A percentile compares a stretch with the other conserved stretches of the same genome.
These are phyloP conservation scores for Oxyria digyna DNA, from an alignment of 148 eudicot species.

Conservation along the genomic window DNA sequence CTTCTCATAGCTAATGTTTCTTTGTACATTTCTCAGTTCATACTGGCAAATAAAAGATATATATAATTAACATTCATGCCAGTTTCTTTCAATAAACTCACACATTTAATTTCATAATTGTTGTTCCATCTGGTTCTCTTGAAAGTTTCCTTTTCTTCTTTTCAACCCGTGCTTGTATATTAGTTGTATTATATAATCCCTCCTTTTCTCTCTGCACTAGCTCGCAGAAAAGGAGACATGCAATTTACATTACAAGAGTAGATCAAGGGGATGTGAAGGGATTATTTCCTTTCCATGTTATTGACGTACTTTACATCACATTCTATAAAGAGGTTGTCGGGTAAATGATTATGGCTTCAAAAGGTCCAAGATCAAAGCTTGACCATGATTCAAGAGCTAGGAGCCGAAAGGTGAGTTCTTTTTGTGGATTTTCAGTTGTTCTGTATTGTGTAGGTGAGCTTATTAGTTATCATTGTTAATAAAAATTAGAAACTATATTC, in stretches of 20 bases:
- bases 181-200: background rate
- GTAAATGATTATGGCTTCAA: constrained; percentile 67
- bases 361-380: constrained; percentile 89
- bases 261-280: background rate
- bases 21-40: too few relatives aligned
- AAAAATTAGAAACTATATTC: background rate
- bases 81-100: background rate
- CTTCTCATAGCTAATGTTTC: too few relatives aligned
- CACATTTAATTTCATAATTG: background rate
- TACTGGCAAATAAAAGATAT: background rate
- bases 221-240: background rate
- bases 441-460: background rate
- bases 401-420: constrained; percentile 65
- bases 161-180: background rate
- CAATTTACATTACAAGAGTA: background rate
- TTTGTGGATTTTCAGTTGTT: background rate
- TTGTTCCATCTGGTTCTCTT: background rate
- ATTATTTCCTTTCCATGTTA: background rate
- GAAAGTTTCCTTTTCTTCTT: background rate
- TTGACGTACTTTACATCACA: background rate
- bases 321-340: constrained; percentile 7
- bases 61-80: background rate
- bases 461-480: background rate
- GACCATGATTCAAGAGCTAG: constrained; percentile 84
- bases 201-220: background rate